Conservation (phyloP, 805 yeast species). For the Kodamaea neixiangensis region DNA sequence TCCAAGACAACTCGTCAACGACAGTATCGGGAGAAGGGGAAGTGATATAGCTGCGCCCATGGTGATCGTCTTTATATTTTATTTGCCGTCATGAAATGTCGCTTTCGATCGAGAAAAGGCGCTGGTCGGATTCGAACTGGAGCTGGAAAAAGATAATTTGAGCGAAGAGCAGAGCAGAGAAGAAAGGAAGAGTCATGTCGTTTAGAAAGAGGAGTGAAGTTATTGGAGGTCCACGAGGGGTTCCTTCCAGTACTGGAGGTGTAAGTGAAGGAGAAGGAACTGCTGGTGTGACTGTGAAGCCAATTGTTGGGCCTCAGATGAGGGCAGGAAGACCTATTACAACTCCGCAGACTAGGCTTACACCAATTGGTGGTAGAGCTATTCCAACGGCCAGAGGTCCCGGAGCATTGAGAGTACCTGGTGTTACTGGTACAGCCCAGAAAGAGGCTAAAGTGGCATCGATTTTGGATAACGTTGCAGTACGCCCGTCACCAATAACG, state of each 20-base stretch:
- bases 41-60: conserved; percentile 76
- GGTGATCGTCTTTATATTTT: background rate
- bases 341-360: background rate
- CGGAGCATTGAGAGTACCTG: background rate
- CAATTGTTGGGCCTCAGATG: background rate
- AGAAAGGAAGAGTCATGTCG: conserved; percentile 30
- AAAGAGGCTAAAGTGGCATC: background rate
- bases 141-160: background rate
- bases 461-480: conserved; percentile 34
- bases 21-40: conserved; percentile 58
- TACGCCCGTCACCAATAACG: conserved; percentile 74
- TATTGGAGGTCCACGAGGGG: conserved; percentile 18
- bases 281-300: background rate
- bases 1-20: conserved; percentile 72
- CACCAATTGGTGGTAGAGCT: conserved; percentile 2
- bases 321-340: background rate
- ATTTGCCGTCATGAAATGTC: background rate
- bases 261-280: background rate
- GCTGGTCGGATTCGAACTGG: background rate
- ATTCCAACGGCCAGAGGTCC: conserved; percentile 6
- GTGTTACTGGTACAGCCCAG: background rate
- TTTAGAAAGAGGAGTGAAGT: conserved; percentile 46
- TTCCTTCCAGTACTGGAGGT: background rate
- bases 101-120: background rate
- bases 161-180: background rate